A percentile compares a stretch with the other conserved stretches of the same genome.
Conservation (phyloP, 345 rosid genomes). For the Populus davidiana region DNA sequence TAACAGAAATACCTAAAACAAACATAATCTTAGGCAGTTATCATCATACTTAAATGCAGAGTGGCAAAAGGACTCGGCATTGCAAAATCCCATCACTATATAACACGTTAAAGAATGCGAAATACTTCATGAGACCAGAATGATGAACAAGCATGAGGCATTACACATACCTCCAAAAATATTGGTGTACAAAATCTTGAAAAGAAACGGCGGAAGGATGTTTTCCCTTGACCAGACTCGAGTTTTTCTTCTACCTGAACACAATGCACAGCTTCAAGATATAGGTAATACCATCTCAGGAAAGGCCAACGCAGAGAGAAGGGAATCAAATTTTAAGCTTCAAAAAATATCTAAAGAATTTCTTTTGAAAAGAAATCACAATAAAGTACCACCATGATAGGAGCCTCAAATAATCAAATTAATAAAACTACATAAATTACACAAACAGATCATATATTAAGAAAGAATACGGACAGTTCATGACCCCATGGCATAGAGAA, state of each 20-base stretch:
- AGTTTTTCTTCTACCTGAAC: constrained; percentile 96
- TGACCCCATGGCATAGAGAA: background rate
- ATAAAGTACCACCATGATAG: background rate
- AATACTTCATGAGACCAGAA: background rate
- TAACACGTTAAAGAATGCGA: background rate
- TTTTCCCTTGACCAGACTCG: constrained; percentile 84
- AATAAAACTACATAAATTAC: background rate
- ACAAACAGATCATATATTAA: no score
- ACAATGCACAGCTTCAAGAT: background rate
- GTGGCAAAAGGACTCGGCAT: background rate
- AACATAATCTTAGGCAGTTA: background rate
- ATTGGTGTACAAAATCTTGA: constrained; percentile 97
- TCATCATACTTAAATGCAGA: background rate
- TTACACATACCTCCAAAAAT: constrained; percentile 73
- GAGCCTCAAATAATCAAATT: background rate
- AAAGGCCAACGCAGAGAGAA: background rate
- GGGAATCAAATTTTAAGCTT: background rate
- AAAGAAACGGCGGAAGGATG: constrained; percentile 71
- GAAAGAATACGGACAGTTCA: background rate
- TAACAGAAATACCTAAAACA: background rate
- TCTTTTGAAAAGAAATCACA: background rate
- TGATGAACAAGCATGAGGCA: background rate
- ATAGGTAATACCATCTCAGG: background rate
- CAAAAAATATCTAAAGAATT: background rate
- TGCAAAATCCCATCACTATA: background rate